Conservation (phyloP, 441 rosid species). For the Sinapis alba region DNA sequence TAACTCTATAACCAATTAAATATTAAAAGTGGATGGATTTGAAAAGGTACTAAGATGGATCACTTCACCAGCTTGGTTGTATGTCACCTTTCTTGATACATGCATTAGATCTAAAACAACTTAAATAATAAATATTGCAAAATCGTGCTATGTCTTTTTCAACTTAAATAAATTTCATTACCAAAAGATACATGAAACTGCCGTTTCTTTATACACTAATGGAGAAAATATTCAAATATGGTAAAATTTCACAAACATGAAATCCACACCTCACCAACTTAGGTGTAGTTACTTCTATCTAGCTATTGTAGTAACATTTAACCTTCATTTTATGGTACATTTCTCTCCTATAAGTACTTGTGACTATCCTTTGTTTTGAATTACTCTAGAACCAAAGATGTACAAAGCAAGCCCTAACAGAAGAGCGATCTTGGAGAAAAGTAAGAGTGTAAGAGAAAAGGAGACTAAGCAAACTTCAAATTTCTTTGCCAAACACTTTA, state of each 20-base stretch:
- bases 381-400: slow-evolving; percentile 33
- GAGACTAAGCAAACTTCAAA: slow-evolving; percentile 39
- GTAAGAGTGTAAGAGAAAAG: slow-evolving; percentile 33
- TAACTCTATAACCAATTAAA: not conserved
- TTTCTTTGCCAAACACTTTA: slow-evolving; percentile 66
- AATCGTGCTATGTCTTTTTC: slow-evolving; percentile 28
- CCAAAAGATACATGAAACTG: not conserved
- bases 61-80: slow-evolving; percentile 42
- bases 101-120: slow-evolving; percentile 33
- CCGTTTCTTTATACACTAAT: slow-evolving; percentile 36
- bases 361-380: slow-evolving; percentile 9
- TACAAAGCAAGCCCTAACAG: slow-evolving; percentile 39
- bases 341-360: slow-evolving; percentile 29
- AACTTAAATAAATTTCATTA: slow-evolving; percentile 7
- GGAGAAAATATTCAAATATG: slow-evolving; percentile 36
- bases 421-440: slow-evolving; percentile 23
- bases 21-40: not conserved
- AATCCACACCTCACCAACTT: slow-evolving; percentile 75
- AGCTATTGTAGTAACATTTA: not conserved
- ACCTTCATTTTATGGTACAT: slow-evolving; percentile 8
- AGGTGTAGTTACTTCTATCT: slow-evolving; percentile 22
- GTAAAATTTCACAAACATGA: slow-evolving; percentile 45
- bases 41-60: slow-evolving; percentile 30
- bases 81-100: slow-evolving; percentile 38
- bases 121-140: slow-evolving; percentile 14